A percentile compares a stretch with the other conserved stretches of the same genome.
These are phyloP conservation scores for Polyporus tsugae DNA, from an alignment of 1,284 basidiomycete species.

Conservation along the genomic window DNA sequence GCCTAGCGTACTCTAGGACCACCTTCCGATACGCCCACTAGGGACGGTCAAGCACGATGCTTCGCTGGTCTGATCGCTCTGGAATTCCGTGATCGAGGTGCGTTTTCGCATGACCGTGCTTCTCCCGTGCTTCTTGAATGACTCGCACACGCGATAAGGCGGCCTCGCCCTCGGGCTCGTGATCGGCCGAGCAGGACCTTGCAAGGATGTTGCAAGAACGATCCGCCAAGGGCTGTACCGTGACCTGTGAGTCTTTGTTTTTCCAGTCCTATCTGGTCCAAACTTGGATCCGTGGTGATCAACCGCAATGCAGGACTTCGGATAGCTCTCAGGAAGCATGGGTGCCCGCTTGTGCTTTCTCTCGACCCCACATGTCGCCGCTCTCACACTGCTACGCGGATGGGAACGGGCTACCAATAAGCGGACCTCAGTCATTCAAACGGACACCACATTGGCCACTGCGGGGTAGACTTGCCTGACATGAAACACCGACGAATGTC, in stretches of 20 bases:
- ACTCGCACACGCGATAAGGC: slow-evolving; percentile 29
- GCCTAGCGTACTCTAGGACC: neutral
- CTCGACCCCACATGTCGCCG: slow-evolving; percentile 31
- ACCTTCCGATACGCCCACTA: neutral
- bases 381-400: slow-evolving; percentile 25
- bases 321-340: slow-evolving; percentile 22
- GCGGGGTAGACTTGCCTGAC: slow-evolving; percentile 23
- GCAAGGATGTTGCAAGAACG: slow-evolving; percentile 6
- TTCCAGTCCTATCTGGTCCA: slow-evolving; percentile 22
- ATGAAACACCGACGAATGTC: slow-evolving; percentile 27
- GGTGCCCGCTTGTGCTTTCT: slow-evolving; percentile 16
- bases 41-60: slow-evolving; percentile 6
- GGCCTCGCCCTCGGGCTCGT: slow-evolving; percentile 16
- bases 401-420: slow-evolving; percentile 23
- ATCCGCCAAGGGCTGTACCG: slow-evolving; percentile 4
- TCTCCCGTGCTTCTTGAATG: slow-evolving; percentile 1
- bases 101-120: neutral
- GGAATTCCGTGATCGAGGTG: slow-evolving; percentile 6
- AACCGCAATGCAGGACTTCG: slow-evolving; percentile 12
- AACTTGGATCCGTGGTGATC: slow-evolving; percentile 20
- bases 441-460: slow-evolving; percentile 7
- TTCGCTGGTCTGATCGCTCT: slow-evolving; percentile 13
- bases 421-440: slow-evolving; percentile 23
- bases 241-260: slow-evolving; percentile 11
- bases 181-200: slow-evolving; percentile 4